Conservation (phyloP, 1,139 yeast genomes). For the Dujonia santamariae region DNA sequence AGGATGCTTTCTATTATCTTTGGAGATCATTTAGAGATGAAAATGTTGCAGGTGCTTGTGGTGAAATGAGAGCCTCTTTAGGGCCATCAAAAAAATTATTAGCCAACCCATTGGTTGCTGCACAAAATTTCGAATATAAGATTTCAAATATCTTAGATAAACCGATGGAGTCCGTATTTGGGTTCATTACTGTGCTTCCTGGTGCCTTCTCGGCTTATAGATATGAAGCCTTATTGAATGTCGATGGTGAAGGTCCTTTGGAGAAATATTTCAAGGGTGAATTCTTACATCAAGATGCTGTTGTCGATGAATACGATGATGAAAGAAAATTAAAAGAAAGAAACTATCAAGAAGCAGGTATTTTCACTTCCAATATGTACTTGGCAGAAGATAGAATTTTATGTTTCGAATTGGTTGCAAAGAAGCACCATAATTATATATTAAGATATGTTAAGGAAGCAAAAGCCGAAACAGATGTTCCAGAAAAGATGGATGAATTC, state of each 20-base stretch:
- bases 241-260: slow-evolving; percentile 66
- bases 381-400: slow-evolving; percentile 82
- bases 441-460: slow-evolving; percentile 74
- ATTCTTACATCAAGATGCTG: slow-evolving; percentile 53
- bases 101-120: slow-evolving; percentile 74
- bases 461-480: slow-evolving; percentile 82
- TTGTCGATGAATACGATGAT: slow-evolving; percentile 34
- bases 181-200: slow-evolving; percentile 77
- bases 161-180: slow-evolving; percentile 81
- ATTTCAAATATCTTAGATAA: slow-evolving; percentile 80
- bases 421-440: slow-evolving; percentile 56
- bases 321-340: slow-evolving; percentile 41
- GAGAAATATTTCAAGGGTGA: slow-evolving; percentile 82
- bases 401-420: slow-evolving; percentile 82
- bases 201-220: slow-evolving; percentile 88
- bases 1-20: slow-evolving; percentile 68
- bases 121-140: slow-evolving; percentile 82
- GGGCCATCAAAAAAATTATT: slow-evolving; percentile 56
- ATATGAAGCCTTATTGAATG: slow-evolving; percentile 65
- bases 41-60: slow-evolving; percentile 85
- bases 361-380: slow-evolving; percentile 81
- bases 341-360: slow-evolving; percentile 51
- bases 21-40: slow-evolving; percentile 77
- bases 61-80: slow-evolving; percentile 71
- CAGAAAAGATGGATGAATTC: slow-evolving; percentile 67